Base-by-base conservation (phyloP, 306 rosid species). In the Adenanthera pavonina region DNA sequence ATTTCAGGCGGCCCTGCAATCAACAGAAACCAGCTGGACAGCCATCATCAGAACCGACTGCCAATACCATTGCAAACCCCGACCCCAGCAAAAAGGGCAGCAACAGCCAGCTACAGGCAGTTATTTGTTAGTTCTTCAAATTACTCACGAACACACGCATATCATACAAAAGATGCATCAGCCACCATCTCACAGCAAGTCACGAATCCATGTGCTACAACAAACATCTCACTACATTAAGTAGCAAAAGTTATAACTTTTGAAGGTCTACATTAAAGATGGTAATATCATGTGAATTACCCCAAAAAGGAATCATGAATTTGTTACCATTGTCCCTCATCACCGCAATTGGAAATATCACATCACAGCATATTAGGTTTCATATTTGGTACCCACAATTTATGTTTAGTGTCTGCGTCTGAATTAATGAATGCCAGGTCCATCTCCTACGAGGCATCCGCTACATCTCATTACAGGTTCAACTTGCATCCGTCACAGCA, bases 101-200 rank as follows among this genome's bases (percentile, higher is more conserved):
- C 90, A 84, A 82, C 86, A 79, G 83, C 65, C 88, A 69, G 89
- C 86, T 57, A 85, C 86, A 46, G 54, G 30, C 59, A 83, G 66
- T 85, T 85, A 83, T 69, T 81, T 44, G 81, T 64, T 86, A 89
- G 20, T 80, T 80, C 88, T 79, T 87, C 85, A 74, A 57, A 87
- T 61, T 80, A 85, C 61, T 83, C 89, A 80, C 90, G 87, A 85
- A 75, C 90, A 74, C 74, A 85, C 1, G 79, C 62, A 78, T 77
- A 83, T 72, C 89, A 82, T 51, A 83, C 78, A 71, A 82, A 80
- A 85, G 76, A 83, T 66, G 83, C 85, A 79, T 84, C 91, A 77
- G 93, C 92, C 73, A 87, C 89, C 88, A 82, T 80, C 82, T 76
- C 90, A 88, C 90, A 83, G 87, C 94, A 57, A 84, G 78, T 81